Percentiles rank a stretch among this genome's conserved stretches.
These are phyloP conservation scores for Cladosporium colombiae DNA, from an alignment of 2,329 filamentous ascomycete genomes.

Conservation along the genomic window DNA sequence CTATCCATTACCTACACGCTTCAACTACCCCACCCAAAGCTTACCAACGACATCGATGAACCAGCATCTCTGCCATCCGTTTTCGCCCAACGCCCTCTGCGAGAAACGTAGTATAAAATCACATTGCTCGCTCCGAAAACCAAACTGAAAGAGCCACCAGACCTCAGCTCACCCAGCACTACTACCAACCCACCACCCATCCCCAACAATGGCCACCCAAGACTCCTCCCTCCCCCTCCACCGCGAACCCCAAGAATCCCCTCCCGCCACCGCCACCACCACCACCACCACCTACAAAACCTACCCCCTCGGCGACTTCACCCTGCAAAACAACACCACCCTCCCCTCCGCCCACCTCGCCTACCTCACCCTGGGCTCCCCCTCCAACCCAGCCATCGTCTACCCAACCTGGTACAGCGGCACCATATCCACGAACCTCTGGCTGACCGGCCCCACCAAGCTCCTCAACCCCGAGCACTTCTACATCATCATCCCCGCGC, in stretches of 20 bases:
- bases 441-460: constrained; percentile 68
- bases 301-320: constrained; percentile 47
- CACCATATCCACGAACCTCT: constrained; percentile 69
- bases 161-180: not conserved
- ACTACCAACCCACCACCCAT: not conserved
- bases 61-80: not conserved
- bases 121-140: not conserved
- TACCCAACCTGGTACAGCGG: constrained; percentile 79
- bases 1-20: not conserved
- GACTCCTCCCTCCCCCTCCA: not conserved
- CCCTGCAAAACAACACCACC: constrained; percentile 63
- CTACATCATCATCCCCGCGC: constrained; percentile 68
- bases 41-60: not conserved
- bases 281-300: constrained; percentile 41
- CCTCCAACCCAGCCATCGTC: constrained; percentile 64
- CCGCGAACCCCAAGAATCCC: not conserved
- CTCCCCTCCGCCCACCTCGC: constrained; percentile 68
- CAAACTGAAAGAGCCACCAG: not conserved
- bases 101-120: not conserved
- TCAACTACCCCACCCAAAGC: not conserved
- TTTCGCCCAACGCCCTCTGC: not conserved
- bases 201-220: not conserved
- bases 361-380: constrained; percentile 73
- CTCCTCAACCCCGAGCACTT: constrained; percentile 65
- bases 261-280: too few relatives aligned